Percentiles rank a stretch among this genome's conserved stretches.
Conservation (phyloP, 208 protist species). For the Leishmania amazonensis region DNA sequence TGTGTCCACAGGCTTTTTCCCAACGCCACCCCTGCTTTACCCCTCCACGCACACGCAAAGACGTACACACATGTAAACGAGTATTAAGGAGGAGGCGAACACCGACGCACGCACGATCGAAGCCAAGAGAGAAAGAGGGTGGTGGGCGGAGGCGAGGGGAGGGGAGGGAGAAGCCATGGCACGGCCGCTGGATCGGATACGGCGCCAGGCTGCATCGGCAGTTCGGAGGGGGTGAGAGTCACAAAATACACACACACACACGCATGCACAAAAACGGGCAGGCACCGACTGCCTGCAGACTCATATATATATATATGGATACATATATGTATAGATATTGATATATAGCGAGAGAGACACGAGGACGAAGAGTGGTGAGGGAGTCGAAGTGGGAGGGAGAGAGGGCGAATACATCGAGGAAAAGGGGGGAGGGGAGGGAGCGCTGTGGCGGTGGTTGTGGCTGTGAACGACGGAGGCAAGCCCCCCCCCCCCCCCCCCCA, state of each 20-base stretch:
- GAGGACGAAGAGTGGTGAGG: not conserved
- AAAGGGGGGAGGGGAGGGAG: not conserved
- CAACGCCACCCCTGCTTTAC: not conserved
- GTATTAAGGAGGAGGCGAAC: not conserved
- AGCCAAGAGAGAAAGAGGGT: constrained; percentile 1
- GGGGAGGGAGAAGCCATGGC: not conserved
- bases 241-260: not conserved
- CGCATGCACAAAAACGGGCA: not conserved
- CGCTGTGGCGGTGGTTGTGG: too few species aligned
- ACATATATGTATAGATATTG: not conserved
- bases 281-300: too few species aligned
- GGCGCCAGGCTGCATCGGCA: not conserved
- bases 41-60: not conserved
- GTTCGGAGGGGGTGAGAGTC: too few species aligned
- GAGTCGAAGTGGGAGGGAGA: not conserved
- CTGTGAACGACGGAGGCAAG: too few species aligned
- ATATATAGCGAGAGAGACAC: not conserved
- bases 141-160: too few species aligned
- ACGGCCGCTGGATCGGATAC: not conserved
- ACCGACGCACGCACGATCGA: not conserved
- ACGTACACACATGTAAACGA: not conserved
- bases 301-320: not conserved
- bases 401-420: not conserved
- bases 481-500: too few species aligned
- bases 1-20: too few species aligned